Conservation (phyloP, 2,329 filamentous ascomycete genomes). For the Fusarium chlamydosporum region DNA sequence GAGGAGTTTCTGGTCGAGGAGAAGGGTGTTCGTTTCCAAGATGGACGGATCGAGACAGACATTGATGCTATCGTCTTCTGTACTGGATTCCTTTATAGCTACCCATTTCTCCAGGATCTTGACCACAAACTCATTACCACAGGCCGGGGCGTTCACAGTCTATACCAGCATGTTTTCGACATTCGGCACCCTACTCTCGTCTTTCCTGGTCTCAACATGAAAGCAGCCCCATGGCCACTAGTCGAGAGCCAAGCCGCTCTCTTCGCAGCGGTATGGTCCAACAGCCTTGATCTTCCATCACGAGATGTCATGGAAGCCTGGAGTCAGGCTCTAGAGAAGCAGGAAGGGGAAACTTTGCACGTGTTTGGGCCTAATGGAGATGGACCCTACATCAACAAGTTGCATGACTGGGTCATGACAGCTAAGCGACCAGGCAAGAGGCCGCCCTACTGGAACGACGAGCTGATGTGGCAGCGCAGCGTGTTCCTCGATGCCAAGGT, state of each 20-base stretch:
- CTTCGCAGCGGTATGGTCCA: constrained; percentile 82
- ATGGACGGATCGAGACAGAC: constrained; percentile 74
- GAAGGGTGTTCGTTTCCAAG: constrained; percentile 74
- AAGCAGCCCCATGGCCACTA: constrained; percentile 89
- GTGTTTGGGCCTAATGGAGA: constrained; percentile 62
- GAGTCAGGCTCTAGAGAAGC: constrained; percentile 75
- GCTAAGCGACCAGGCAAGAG: constrained; percentile 71
- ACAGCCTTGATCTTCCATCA: constrained; percentile 75
- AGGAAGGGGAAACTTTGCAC: constrained; percentile 54
- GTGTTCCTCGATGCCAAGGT: constrained; percentile 78
- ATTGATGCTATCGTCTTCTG: constrained; percentile 87
- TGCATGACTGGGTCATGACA: constrained; percentile 72
- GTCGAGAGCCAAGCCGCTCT: constrained; percentile 84
- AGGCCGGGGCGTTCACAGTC: constrained; percentile 77
- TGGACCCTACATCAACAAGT: constrained; percentile 76
- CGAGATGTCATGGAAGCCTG: constrained; percentile 75
- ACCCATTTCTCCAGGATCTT: constrained; percentile 75
- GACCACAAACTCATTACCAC: constrained; percentile 71
- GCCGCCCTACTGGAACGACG: constrained; percentile 79
- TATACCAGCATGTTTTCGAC: constrained; percentile 86
- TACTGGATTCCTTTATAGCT: constrained; percentile 90
- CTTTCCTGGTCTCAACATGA: constrained; percentile 82
- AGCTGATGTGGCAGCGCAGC: constrained; percentile 79
- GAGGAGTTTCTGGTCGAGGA: constrained; percentile 67
- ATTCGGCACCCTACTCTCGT: constrained; percentile 81